Evolutionary conservation across 805 yeast species (phyloP), one percentile per base, ranked within the genome.

Genomic region (Clavispora santaluciae): DNA sequence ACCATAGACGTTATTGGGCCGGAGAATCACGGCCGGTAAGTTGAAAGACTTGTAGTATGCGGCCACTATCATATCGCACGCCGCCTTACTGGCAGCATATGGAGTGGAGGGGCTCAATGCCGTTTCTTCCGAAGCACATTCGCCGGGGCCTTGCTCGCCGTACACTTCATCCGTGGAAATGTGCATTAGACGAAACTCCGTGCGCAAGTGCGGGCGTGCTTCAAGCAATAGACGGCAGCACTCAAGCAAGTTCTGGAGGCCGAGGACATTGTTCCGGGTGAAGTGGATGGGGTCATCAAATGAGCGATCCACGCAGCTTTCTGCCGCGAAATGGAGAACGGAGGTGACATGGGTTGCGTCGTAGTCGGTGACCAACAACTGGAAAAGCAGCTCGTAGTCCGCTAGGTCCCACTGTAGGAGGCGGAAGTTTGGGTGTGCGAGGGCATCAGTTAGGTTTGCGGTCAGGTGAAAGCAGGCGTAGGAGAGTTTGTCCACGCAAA

Each of bases 131-230:
- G 57, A 57, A 1, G 57, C 61, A 6, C 42, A 45, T 5, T 41
- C 49, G 0, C 35, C 44, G 1, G 34, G 35, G 6, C 33, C 31
- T 25, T 57, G 61, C 43, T 76, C 79, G 1, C 83, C 83, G 46
- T 77, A 77, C 0, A 78, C 82, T 46, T 77, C 83, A 51, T 77
- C 83, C 0, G 83, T 78, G 8, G 82, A 77, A 34, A 77, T 61
- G 49, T 77, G 80, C 5, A 76, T 36, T 30, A 74, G 22, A 8
- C 36, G 16, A 8, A 60, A 11, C 51, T 39, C 7, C 40, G 26
- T 18, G 23, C 36, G 30, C 12, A 13, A 16, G 10, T 42, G 23
- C 8, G 48, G 46, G 12, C 28, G 8, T 11, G 40, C 33, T 10
- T 28, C 15, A 1, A 24, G 24, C 20, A 48, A 17, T 16, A 42